Percentiles rank a stretch among this genome's conserved stretches.
These are phyloP conservation scores for Westerdykella sp. DNA, from an alignment of 2,329 filamentous ascomycete species.

Conservation along the genomic window DNA sequence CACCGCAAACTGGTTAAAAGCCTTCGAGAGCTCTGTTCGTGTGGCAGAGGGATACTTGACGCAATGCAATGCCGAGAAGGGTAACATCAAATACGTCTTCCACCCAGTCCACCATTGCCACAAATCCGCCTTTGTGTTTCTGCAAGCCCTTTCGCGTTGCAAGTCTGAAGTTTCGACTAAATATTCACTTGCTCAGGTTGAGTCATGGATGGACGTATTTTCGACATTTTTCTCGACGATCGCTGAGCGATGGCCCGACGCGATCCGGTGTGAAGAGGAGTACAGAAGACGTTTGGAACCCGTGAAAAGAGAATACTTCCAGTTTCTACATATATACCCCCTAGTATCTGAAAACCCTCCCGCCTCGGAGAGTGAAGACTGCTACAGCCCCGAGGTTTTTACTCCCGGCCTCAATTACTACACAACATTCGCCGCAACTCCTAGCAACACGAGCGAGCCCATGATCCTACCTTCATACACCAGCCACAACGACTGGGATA, in stretches of 20 bases:
- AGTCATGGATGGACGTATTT: constrained; percentile 28
- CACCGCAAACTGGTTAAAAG: constrained; percentile 22
- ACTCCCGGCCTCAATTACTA: constrained; percentile 18
- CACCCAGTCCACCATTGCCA: constrained; percentile 35
- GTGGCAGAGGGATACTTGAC: constrained; percentile 31
- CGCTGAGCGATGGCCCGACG: constrained; percentile 32
- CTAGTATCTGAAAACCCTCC: too few species aligned
- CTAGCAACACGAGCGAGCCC: constrained; percentile 15
- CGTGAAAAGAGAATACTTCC: constrained; percentile 29
- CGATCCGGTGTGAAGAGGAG: constrained; percentile 29
- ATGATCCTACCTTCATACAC: constrained; percentile 18
- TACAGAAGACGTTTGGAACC: constrained; percentile 27
- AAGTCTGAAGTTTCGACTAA: constrained; percentile 25
- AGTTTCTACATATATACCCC: constrained; percentile 14
- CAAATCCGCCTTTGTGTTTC: constrained; percentile 28
- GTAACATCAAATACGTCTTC: constrained; percentile 36
- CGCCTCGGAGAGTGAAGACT: too few species aligned
- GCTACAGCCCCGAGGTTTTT: too few species aligned
- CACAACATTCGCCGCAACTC: constrained; percentile 25
- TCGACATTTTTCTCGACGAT: constrained; percentile 30
- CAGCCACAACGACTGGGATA: constrained; percentile 27
- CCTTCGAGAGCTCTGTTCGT: constrained; percentile 24
- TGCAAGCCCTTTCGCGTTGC: constrained; percentile 27
- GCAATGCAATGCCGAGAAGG: constrained; percentile 28
- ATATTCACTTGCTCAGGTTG: constrained; percentile 21